Conservation (phyloP, 257 asterid genomes). For the Solanum sitiens region DNA sequence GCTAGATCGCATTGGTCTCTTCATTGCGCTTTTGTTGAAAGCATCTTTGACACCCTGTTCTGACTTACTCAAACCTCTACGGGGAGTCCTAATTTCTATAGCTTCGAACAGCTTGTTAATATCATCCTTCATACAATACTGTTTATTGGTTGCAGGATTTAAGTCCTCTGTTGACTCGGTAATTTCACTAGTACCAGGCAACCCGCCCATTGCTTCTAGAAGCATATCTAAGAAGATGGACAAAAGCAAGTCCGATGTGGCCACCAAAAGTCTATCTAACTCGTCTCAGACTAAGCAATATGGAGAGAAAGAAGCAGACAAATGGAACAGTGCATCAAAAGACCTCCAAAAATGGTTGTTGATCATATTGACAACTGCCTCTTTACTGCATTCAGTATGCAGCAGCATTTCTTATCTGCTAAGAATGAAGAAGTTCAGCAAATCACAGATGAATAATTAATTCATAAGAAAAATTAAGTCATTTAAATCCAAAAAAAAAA, state of each 20-base stretch:
- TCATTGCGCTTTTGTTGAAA: conserved; percentile 61
- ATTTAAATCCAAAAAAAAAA: not conserved
- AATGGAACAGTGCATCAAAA: not conserved
- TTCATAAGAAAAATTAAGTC: not conserved
- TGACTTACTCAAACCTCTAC: conserved; percentile 19
- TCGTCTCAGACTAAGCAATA: conserved; percentile 22
- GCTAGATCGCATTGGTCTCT: conserved; percentile 60
- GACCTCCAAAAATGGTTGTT: conserved; percentile 4
- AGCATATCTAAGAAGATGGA: not conserved
- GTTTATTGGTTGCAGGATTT: conserved; percentile 17
- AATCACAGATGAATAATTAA: conserved; percentile 11
- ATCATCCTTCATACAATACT: conserved; percentile 41
- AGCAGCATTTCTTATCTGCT: conserved; percentile 8
- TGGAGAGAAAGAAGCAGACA: conserved; percentile 1
- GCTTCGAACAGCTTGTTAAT: conserved; percentile 74
- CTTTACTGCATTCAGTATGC: conserved; percentile 1
- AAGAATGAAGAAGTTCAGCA: not conserved
- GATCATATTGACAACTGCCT: conserved; percentile 5
- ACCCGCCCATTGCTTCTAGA: conserved; percentile 17
- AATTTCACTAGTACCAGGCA: conserved; percentile 46
- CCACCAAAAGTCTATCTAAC: conserved; percentile 10
- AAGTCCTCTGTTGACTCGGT: conserved; percentile 37
- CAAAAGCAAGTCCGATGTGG: not conserved
- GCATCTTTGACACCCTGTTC: conserved; percentile 20
- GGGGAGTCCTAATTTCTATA: conserved; percentile 39